These are phyloP conservation scores for Penicillium occitanis DNA, from an alignment of 2,329 filamentous ascomycete species.

Conservation along the genomic window DNA sequence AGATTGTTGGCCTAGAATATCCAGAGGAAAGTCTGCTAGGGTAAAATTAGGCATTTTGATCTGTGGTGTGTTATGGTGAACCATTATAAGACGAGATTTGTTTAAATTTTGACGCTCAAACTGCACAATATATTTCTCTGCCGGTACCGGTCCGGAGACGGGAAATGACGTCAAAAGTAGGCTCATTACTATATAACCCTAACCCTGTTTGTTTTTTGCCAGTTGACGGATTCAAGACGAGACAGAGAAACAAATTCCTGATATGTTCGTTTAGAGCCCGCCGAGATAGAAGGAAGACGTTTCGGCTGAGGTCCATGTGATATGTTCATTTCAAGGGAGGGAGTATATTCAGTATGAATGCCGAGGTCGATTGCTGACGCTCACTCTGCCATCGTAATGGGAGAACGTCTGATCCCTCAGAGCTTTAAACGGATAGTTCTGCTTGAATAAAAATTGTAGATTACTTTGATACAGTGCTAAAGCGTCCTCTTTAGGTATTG, in stretches of 20 bases:
- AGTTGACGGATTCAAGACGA: neutral
- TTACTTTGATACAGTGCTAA: neutral
- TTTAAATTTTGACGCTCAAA: neutral
- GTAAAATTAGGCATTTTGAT: neutral
- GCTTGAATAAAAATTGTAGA: neutral
- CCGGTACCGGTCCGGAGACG: neutral
- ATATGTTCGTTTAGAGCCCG: neutral
- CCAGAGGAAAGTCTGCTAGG: slow-evolving; percentile 29
- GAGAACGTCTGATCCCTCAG: neutral
- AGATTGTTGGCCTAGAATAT: slow-evolving; percentile 47
- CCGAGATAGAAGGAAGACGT: neutral
- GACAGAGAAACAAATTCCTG: neutral
- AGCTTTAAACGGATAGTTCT: no score
- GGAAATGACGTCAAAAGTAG: neutral
- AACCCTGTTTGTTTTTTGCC: no score
- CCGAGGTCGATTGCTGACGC: neutral
- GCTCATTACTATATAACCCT: no score
- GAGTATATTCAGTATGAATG: neutral
- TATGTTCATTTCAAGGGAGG: neutral
- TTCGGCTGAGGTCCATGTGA: neutral
- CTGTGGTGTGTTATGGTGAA: neutral
- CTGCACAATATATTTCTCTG: neutral
- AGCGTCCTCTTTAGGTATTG: neutral
- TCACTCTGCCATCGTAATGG: neutral
- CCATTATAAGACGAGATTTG: neutral